These are phyloP conservation scores for Nitzschia inconspicua DNA, from an alignment of 108 stramenopile genomes.

Conservation along the genomic window DNA sequence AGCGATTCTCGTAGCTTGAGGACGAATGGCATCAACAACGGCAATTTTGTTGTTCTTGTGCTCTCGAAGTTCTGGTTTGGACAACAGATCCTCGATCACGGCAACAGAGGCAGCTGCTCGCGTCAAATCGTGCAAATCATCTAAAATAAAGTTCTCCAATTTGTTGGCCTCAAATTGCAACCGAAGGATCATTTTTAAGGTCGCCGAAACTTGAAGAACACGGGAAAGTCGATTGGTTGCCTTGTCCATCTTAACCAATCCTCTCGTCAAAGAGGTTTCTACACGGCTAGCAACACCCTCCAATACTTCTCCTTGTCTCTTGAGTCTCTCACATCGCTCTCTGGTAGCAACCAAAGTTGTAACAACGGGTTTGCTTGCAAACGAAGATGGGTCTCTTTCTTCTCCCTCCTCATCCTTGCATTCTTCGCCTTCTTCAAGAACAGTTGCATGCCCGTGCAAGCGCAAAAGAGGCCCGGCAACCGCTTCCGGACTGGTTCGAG, in stretches of 20 bases:
- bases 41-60: slow-evolving; percentile 32
- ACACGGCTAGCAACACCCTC: slow-evolving; percentile 63
- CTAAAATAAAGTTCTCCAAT: slow-evolving; percentile 59
- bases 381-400: not conserved
- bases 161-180: slow-evolving; percentile 77
- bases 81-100: slow-evolving; percentile 70
- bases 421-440: slow-evolving; percentile 9
- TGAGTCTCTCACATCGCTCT: slow-evolving; percentile 63
- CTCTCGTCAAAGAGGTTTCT: slow-evolving; percentile 59
- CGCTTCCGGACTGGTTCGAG: slow-evolving; percentile 69
- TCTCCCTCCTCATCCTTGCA: slow-evolving; percentile 1
- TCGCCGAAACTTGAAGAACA: slow-evolving; percentile 59
- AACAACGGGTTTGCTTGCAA: not conserved
- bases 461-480: slow-evolving; percentile 69
- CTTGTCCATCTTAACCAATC: slow-evolving; percentile 65
- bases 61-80: slow-evolving; percentile 41
- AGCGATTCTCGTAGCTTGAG: slow-evolving; percentile 29
- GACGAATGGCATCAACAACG: slow-evolving; percentile 59
- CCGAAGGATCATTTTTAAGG: slow-evolving; percentile 78
- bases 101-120: slow-evolving; percentile 78
- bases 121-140: slow-evolving; percentile 79
- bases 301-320: slow-evolving; percentile 67
- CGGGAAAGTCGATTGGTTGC: slow-evolving; percentile 66
- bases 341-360: slow-evolving; percentile 35
- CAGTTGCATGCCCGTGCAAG: slow-evolving; percentile 62